A percentile compares a stretch with the other conserved stretches of the same genome.
These are phyloP conservation scores for Coemansia sp. DNA, from an alignment of 192 early-diverging fungal species.

Conservation along the genomic window DNA sequence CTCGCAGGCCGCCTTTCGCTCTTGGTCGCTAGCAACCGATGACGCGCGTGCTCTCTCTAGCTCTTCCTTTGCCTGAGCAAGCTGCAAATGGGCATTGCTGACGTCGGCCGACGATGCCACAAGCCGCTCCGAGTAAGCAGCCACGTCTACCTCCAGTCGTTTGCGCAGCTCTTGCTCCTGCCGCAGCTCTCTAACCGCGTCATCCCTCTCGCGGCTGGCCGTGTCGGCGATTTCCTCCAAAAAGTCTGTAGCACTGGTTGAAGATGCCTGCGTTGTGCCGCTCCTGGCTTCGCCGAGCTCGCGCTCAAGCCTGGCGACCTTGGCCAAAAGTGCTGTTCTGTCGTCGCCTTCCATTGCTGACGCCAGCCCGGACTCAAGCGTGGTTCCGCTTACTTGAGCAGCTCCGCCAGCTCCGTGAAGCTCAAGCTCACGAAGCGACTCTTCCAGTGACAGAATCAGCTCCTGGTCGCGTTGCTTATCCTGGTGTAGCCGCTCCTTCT, in stretches of 20 bases:
- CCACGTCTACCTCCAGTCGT: slow-evolving; percentile 53
- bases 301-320: slow-evolving; percentile 66
- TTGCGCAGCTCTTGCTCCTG: slow-evolving; percentile 38
- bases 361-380: slow-evolving; percentile 35
- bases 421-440: slow-evolving; percentile 82
- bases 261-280: slow-evolving; percentile 17
- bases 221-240: slow-evolving; percentile 49
- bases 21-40: slow-evolving; percentile 39
- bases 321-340: slow-evolving; percentile 48
- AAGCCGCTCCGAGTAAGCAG: slow-evolving; percentile 28
- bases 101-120: slow-evolving; percentile 24
- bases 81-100: slow-evolving; percentile 31
- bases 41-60: slow-evolving; percentile 42
- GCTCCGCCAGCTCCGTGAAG: slow-evolving; percentile 53
- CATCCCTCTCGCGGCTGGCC: slow-evolving; percentile 53
- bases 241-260: slow-evolving; percentile 24
- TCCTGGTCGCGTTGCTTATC: slow-evolving; percentile 75
- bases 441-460: slow-evolving; percentile 77
- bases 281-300: slow-evolving; percentile 57
- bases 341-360: slow-evolving; percentile 43
- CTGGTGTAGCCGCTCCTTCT: slow-evolving; percentile 66
- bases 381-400: slow-evolving; percentile 29
- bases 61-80: slow-evolving; percentile 46
- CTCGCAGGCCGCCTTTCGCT: slow-evolving; percentile 39
- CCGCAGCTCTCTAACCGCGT: slow-evolving; percentile 41